Base-by-base conservation (phyloP, 1,139 yeast species). In the Sugiyamaella neomexicana region DNA sequence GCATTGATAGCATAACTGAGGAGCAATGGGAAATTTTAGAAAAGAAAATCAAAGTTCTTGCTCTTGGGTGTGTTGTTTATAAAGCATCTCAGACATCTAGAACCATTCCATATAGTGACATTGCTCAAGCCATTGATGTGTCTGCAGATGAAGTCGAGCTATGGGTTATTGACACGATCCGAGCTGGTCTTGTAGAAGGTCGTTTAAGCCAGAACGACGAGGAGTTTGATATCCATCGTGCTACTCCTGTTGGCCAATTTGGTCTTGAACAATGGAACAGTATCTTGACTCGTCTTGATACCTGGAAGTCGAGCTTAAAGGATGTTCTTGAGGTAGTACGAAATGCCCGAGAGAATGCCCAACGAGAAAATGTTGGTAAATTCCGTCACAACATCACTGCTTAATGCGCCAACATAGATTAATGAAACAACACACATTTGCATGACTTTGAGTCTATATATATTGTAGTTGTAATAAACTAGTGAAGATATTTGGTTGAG, bases 181-280 rank as follows among this genome's bases (percentile, higher is more conserved):
- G 75, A 53, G 75, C 76, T 4, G 76, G 76, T 4, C 69, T 75
- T 31, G 64, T 75, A 29, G 72, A 72, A 61, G 79, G 79, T 55
- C 71, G 77, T 53, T 68, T 75, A 64, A 69, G 73, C 54, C 79
- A 75, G 64, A 65, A 73, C 44, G 65, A 66, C 44, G 64, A 68
- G 57, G 62, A 62, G 50, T 72, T 75, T 58, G 65, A 66, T 53
- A 66, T 76, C 29, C 78, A 75, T 64, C 64, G 74, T 36, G 73
- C 73, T 32, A 59, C 68, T 32, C 65, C 70, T 20, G 63, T 73
- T 34, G 76, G 78, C 29, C 62, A 68, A 36, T 69, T 76, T 58
- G 73, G 70, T 27, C 55, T 53, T 36, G 69, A 67, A 46, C 74
- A 75, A 53, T 75, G 79, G 79, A 62, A 67, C 55, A 55, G 56